A percentile compares a stretch with the other conserved stretches of the same genome.
Conservation (phyloP, 768 basidiomycete species). For the Podaxis sp. region DNA sequence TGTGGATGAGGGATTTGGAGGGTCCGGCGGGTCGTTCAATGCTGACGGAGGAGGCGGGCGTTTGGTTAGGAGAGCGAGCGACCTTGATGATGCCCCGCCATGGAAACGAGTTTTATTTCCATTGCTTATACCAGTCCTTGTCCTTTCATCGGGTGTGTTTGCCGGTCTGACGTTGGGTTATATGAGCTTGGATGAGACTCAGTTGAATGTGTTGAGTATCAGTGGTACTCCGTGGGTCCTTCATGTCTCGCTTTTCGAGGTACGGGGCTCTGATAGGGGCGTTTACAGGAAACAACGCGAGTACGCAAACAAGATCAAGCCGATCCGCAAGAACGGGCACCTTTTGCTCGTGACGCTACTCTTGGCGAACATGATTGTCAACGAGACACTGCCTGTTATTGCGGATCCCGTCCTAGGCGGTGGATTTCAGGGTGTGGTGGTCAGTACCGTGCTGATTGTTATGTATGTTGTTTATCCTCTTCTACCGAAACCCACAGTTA, state of each 20-base stretch:
- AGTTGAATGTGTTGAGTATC: conserved; percentile 83
- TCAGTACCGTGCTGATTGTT: conserved; percentile 83
- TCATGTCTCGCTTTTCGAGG: not conserved
- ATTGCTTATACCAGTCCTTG: conserved; percentile 79
- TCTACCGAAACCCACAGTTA: not conserved
- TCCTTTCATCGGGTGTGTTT: conserved; percentile 81
- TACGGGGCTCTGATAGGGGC: not conserved
- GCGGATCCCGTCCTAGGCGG: conserved; percentile 79
- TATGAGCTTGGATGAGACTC: conserved; percentile 92
- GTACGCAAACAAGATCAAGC: conserved; percentile 84
- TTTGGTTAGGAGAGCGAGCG: conserved; percentile 24
- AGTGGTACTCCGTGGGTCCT: conserved; percentile 75
- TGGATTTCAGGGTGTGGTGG: conserved; percentile 73
- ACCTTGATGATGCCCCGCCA: conserved; percentile 29
- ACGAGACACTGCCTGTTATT: conserved; percentile 85
- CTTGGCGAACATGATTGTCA: conserved; percentile 89
- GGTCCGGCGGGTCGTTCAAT: not conserved
- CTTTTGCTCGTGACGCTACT: conserved; percentile 80
- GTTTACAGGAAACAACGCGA: conserved; percentile 65
- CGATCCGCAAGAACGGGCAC: conserved; percentile 83
- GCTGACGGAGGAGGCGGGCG: not conserved
- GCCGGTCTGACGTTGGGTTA: conserved; percentile 91
- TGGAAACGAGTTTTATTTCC: conserved; percentile 39
- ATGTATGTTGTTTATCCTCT: conserved; percentile 57
- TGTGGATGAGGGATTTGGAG: not conserved